These are phyloP conservation scores for Aphanomyces euteiches DNA, from an alignment of 352 stramenopile species.

Conservation along the genomic window DNA sequence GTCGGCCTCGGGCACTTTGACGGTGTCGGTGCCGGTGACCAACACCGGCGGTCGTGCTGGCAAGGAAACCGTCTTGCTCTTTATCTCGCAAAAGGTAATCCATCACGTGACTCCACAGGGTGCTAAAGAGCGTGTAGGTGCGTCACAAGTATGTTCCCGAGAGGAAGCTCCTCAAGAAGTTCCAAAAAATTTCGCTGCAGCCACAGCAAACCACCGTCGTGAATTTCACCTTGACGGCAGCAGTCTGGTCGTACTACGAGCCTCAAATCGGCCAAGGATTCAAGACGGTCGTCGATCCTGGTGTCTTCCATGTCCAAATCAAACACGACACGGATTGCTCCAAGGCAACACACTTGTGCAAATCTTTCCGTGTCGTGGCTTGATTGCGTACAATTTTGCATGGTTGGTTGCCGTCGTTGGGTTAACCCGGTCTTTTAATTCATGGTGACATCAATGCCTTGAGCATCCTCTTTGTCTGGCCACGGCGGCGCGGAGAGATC, in stretches of 20 bases:
- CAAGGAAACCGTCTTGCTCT: constrained; percentile 77
- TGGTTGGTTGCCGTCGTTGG: too few relatives aligned
- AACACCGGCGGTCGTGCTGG: constrained; percentile 56
- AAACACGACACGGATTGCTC: constrained; percentile 67
- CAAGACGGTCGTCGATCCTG: constrained; percentile 56
- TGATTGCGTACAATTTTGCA: too few relatives aligned
- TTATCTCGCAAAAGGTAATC: constrained; percentile 54
- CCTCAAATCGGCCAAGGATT: constrained; percentile 61
- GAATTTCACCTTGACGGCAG: constrained; percentile 38
- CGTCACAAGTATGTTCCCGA: constrained; percentile 47
- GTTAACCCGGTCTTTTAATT: too few relatives aligned
- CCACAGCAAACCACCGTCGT: constrained; percentile 44
- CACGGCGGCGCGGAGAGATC: too few relatives aligned
- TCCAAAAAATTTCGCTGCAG: constrained; percentile 61
- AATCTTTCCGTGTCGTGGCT: constrained; percentile 35
- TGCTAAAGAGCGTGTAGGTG: not conserved
- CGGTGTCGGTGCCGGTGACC: constrained; percentile 55
- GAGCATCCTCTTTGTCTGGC: too few relatives aligned
- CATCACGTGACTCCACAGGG: constrained; percentile 35
- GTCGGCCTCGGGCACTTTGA: constrained; percentile 38
- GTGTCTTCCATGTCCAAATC: constrained; percentile 61
- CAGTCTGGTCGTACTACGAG: constrained; percentile 60
- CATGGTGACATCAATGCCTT: too few relatives aligned
- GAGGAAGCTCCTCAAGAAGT: constrained; percentile 76
- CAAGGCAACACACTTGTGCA: constrained; percentile 42